Conservation (phyloP, 306 rosid genomes). For the Pterocarpus macrocarpus region DNA sequence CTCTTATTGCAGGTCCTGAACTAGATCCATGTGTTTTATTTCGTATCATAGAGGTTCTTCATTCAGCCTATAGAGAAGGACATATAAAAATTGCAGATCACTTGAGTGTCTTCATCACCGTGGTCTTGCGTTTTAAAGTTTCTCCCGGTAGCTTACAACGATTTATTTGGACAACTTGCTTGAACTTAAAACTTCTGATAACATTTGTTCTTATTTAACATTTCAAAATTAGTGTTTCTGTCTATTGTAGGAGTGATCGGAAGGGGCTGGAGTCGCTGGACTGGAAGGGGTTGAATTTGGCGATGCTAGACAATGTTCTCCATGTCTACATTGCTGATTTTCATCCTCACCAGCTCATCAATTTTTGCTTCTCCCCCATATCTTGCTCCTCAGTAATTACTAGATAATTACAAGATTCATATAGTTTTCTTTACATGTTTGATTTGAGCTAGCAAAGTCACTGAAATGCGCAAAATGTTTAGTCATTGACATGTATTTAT, state of each 20-base stretch:
- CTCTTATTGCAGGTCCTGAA: slow-evolving; percentile 69
- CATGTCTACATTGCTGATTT: slow-evolving; percentile 5
- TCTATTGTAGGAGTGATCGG: slow-evolving; percentile 18
- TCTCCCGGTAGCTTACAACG: slow-evolving; percentile 60
- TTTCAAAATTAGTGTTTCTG: slow-evolving; percentile 35
- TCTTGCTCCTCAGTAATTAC: slow-evolving; percentile 30
- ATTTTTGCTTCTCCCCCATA: neutral
- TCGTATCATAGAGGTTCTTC: slow-evolving; percentile 70
- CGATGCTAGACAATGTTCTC: neutral
- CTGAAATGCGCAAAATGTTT: slow-evolving; percentile 31
- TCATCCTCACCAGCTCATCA: slow-evolving; percentile 1
- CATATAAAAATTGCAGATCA: slow-evolving; percentile 64
- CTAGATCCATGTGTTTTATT: slow-evolving; percentile 63
- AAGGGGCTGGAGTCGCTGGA: neutral
- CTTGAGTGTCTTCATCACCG: slow-evolving; percentile 73
- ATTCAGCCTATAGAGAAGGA: slow-evolving; percentile 72
- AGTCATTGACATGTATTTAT: slow-evolving; percentile 23
- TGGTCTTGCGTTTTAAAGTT: slow-evolving; percentile 69
- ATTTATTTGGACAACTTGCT: slow-evolving; percentile 34
- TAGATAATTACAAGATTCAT: slow-evolving; percentile 5
- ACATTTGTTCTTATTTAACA: slow-evolving; percentile 26
- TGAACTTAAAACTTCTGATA: slow-evolving; percentile 9
- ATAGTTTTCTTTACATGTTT: slow-evolving; percentile 21
- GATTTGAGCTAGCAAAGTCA: slow-evolving; percentile 34
- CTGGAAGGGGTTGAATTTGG: slow-evolving; percentile 8